Conservation (phyloP, 2,329 filamentous ascomycete genomes). For the Aureobasidium sp. region DNA sequence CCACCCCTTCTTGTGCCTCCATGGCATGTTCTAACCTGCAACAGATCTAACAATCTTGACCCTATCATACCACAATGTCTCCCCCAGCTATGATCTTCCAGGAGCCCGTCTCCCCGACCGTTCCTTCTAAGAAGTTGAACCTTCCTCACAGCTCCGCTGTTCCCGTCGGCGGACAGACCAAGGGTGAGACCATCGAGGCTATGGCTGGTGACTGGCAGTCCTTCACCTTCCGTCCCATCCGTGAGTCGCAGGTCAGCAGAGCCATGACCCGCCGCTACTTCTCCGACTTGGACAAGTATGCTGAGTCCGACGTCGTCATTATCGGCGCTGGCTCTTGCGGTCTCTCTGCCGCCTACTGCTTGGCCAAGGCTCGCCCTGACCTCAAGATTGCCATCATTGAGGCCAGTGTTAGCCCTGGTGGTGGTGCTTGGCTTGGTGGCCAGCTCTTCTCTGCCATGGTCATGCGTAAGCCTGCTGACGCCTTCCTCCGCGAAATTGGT, state of each 20-base stretch:
- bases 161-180: constrained; percentile 32
- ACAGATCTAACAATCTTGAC: constrained; percentile 36
- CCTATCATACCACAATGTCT: constrained; percentile 51
- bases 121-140: constrained; percentile 40
- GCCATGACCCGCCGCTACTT: constrained; percentile 95
- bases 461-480: constrained; percentile 85
- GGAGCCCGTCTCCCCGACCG: constrained; percentile 32
- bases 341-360: constrained; percentile 73
- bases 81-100: constrained; percentile 61
- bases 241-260: constrained; percentile 84
- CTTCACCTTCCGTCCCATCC: constrained; percentile 79
- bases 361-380: constrained; percentile 77
- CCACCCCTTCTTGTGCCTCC: constrained; percentile 29
- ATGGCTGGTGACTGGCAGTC: constrained; percentile 71
- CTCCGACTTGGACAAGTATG: constrained; percentile 76
- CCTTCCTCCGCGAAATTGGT: constrained; percentile 72
- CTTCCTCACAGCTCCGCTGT: constrained; percentile 30
- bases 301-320: constrained; percentile 91
- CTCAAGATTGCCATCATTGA: constrained; percentile 89
- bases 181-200: constrained; percentile 53
- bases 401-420: constrained; percentile 77
- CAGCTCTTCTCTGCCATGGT: constrained; percentile 95
- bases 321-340: constrained; percentile 86
- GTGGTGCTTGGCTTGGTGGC: constrained; percentile 82
- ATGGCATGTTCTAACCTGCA: constrained; percentile 28